These are phyloP conservation scores for Ettlia oleoabundans DNA, from an alignment of 139 green algal species.

Conservation along the genomic window DNA sequence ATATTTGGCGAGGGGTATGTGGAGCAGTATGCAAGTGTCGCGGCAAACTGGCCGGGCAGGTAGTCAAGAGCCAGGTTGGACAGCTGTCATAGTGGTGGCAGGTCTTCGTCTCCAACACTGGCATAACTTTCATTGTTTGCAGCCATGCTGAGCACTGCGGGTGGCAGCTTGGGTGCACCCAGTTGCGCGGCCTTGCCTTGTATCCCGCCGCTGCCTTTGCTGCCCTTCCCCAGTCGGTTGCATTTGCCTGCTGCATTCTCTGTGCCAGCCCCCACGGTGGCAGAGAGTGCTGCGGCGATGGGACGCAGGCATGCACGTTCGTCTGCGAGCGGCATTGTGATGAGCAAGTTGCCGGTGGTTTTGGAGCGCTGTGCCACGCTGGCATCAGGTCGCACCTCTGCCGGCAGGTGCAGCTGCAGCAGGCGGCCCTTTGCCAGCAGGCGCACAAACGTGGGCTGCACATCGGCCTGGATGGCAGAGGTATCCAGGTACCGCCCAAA, in stretches of 20 bases:
- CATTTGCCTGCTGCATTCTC: not conserved
- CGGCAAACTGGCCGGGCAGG: no score
- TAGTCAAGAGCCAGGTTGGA: no score
- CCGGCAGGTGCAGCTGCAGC: conserved; percentile 83
- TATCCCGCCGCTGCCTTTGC: not conserved
- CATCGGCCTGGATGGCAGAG: conserved; percentile 81
- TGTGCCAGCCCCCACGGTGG: not conserved
- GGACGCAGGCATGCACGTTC: not conserved
- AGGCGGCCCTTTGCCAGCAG: conserved; percentile 88
- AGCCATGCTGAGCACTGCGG: not conserved
- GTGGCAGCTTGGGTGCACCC: not conserved
- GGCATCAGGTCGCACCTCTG: conserved; percentile 72
- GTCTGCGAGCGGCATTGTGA: conserved; percentile 81
- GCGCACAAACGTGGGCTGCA: conserved; percentile 76
- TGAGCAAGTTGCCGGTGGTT: conserved; percentile 67
- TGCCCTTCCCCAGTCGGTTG: not conserved
- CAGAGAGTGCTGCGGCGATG: not conserved
- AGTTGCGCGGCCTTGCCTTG: not conserved
- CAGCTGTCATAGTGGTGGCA: conserved; percentile 11
- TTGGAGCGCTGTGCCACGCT: conserved; percentile 68
- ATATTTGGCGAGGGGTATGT: no score
- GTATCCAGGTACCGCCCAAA: conserved; percentile 85
- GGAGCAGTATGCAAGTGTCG: no score
- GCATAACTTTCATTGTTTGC: not conserved
- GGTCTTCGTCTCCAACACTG: not conserved